Evolutionary conservation across 2,329 filamentous ascomycete genomes (phyloP).

Genomic region (Botryosphaeria dothidea): DNA sequence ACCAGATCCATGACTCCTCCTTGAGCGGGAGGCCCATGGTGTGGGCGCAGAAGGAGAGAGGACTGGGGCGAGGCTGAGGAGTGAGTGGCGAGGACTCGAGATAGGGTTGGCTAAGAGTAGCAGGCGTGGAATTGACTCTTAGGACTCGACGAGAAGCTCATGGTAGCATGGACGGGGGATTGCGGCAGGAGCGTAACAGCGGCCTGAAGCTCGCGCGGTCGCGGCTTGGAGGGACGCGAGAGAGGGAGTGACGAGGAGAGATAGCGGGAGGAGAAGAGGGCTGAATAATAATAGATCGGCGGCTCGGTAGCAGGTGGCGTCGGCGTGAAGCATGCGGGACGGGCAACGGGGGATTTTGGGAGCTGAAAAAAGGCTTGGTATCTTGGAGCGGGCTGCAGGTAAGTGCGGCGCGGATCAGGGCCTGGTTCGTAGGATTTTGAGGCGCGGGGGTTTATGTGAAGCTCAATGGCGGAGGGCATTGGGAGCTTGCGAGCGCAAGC

Average conservation of each 20-base stretch:
- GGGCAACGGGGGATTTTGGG: not conserved
- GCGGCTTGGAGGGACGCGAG: not conserved
- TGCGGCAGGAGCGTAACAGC: not conserved
- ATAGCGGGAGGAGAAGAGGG: not conserved
- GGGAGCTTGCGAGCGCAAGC: conserved; percentile 10
- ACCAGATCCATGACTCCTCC: conserved; percentile 52
- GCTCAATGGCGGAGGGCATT: not conserved
- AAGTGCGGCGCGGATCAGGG: conserved; percentile 5
- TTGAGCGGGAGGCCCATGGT: conserved; percentile 29
- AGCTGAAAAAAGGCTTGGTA: conserved; percentile 1
- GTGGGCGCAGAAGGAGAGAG: not conserved
- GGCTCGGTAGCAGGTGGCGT: not conserved
- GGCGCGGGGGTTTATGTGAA: conserved; percentile 10
- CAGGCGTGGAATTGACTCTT: conserved; percentile 18
- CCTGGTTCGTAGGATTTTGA: not conserved
- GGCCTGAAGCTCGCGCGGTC: not conserved
- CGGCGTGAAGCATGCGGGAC: not conserved
- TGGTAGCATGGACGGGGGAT: conserved; percentile 14
- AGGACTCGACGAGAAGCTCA: conserved; percentile 18
- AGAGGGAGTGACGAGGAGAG: not conserved
- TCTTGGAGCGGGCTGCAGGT: not conserved
- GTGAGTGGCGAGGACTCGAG: not conserved
- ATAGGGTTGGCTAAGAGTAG: conserved; percentile 12
- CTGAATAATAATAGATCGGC: conserved; percentile 6
- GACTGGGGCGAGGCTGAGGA: not conserved